Percentiles rank a stretch among this genome's conserved stretches.
phyloP scores from a whole-genome alignment of 2,329 filamentous ascomycete genomes.

The Zymoseptoria ardabiliae region DNA sequence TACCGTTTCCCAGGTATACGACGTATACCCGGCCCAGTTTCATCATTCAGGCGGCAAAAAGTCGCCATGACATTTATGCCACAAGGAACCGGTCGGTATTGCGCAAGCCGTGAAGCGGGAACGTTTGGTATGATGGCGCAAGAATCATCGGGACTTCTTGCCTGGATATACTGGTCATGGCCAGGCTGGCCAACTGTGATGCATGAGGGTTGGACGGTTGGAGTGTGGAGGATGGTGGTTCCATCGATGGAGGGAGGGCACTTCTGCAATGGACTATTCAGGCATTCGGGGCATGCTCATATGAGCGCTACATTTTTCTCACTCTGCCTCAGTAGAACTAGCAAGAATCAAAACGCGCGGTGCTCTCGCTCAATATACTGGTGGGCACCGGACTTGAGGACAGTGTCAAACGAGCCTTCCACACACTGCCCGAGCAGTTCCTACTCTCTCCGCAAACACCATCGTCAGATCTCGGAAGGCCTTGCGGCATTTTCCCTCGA shows the following conservation, averaged over 20 bases:
- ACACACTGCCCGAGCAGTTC: background rate
- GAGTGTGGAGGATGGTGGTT: background rate
- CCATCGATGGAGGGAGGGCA: background rate
- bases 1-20: background rate
- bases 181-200: background rate
- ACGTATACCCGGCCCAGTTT: background rate
- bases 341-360: background rate
- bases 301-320: too few species aligned
- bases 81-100: background rate
- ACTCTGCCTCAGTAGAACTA: too few species aligned
- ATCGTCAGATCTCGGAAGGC: background rate
- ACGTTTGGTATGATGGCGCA: too few species aligned
- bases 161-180: too few species aligned
- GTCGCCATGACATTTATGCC: background rate
- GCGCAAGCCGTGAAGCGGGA: too few species aligned
- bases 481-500: too few species aligned
- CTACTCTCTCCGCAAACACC: background rate
- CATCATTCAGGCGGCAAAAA: background rate
- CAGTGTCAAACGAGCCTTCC: too few species aligned
- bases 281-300: too few species aligned
- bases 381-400: background rate
- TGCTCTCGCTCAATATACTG: background rate
- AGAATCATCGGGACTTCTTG: too few species aligned
- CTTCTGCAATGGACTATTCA: background rate
- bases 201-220: background rate